Evolutionary conservation across 768 basidiomycete genomes (phyloP).

Genomic region (Lactarius tabidus): DNA sequence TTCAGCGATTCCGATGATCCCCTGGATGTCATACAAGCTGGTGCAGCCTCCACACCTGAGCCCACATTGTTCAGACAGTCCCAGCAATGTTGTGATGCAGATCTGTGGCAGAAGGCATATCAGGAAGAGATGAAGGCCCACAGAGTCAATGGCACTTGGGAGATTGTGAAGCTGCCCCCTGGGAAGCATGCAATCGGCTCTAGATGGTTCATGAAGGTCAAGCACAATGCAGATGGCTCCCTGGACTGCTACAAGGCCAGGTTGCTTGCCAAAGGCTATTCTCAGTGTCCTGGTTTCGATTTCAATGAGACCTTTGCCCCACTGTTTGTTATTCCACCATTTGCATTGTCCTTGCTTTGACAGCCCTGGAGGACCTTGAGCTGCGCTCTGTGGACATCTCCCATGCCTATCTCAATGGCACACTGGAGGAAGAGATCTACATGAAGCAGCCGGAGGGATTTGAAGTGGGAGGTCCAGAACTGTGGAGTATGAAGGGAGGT

Average conservation of each 20-base stretch:
- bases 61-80: not conserved
- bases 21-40: not conserved
- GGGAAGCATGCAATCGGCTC: conserved; percentile 6
- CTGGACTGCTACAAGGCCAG: too few relatives aligned
- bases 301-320: not conserved
- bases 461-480: not conserved
- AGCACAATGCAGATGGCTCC: too few relatives aligned
- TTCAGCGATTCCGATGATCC: not conserved
- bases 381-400: not conserved
- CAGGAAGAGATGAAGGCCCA: conserved; percentile 6
- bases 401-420: too few relatives aligned
- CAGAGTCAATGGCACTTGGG: not conserved
- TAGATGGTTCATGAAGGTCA: not conserved
- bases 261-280: not conserved
- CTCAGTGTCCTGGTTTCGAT: not conserved
- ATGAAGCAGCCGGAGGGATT: not conserved
- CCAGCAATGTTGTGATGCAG: not conserved
- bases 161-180: not conserved
- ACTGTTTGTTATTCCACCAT: not conserved
- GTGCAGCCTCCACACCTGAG: not conserved
- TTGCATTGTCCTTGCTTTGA: not conserved
- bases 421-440: not conserved
- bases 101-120: not conserved
- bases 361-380: not conserved
- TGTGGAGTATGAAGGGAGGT: not conserved